Evolutionary conservation across 2,329 filamentous ascomycete species (phyloP), one percentile per base, ranked within the genome.

Genomic region (Neopestalotiopsis sp.): DNA sequence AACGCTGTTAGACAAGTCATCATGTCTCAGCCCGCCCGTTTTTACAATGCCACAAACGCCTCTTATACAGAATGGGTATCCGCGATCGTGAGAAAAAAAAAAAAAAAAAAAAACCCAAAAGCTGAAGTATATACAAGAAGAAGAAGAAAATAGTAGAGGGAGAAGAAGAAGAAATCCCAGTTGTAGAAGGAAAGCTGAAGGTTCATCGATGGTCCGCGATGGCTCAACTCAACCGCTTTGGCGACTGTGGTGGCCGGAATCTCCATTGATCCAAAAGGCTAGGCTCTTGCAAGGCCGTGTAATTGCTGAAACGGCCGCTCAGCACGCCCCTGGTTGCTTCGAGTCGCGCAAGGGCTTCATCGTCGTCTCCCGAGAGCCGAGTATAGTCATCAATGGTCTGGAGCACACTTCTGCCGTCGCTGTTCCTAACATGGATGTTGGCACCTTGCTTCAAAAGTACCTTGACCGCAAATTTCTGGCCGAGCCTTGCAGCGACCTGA

Each of bases 401-500:
- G 1, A 88, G 75, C 7, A 87, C 75, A 56, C 85, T 82, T 2
- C 82, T 70, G 0, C 85, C 84, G 1, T 79, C 77, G 0, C 78
- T 79, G 66, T 88, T 85, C 1, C 84, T 79, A 7, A 78, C 84
- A 40, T 85, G 78, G 0, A 87, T 82, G 38, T 84, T 86, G 12
- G 86, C 86, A 0, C 84, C 83, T 5, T 79, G 72, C n/a, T 82
- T 78, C 13, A 85, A 78, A 12, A 89, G 78, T 7, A 83, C 81
- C 13, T 81, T 81, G 34, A 86, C 76, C 1, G 87, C 87, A 2
- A 86, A 80, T 76, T 88, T 88, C 66, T 85, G 82, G 0, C 87
- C 87, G 24, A 83, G 79, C 2, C 86, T 81, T 1, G 86, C 86
- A 0, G 87, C 87, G 9, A 89, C 74, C 53, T 88, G 85, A 34